These are phyloP conservation scores for Pelargonium myrrhifolium DNA, from an alignment of 441 rosid species.

Conservation along the genomic window DNA sequence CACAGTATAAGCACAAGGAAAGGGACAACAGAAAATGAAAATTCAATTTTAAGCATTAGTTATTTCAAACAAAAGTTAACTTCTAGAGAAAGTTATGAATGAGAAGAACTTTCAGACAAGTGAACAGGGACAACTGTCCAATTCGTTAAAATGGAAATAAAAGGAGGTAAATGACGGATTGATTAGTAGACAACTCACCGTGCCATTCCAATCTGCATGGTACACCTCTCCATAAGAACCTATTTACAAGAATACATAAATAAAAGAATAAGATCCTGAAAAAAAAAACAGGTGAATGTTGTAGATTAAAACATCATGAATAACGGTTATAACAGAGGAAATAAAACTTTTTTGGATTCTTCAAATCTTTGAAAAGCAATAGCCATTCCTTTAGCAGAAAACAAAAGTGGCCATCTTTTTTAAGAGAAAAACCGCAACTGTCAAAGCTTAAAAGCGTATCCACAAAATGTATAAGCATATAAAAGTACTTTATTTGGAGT, in stretches of 20 bases:
- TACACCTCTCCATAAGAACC: slow-evolving; percentile 99
- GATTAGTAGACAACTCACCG: slow-evolving; percentile 47
- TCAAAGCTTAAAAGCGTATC: slow-evolving; percentile 1
- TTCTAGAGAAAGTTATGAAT: too few species aligned
- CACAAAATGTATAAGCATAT: slow-evolving; percentile 6
- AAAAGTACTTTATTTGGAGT: slow-evolving; percentile 3
- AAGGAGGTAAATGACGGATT: not conserved
- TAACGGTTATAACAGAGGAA: not conserved
- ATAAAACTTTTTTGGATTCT: not conserved
- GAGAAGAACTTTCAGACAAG: not conserved
- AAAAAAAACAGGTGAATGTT: not conserved
- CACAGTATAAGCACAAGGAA: too few species aligned
- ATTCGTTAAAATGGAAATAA: not conserved
- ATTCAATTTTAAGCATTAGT: too few species aligned
- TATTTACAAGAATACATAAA: slow-evolving; percentile 29
- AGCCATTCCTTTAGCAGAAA: not conserved
- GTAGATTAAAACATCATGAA: slow-evolving; percentile 7
- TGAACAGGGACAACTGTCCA: slow-evolving; percentile 1
- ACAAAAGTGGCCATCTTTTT: not conserved
- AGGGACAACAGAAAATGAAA: too few species aligned
- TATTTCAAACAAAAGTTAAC: too few species aligned
- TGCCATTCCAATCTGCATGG: slow-evolving; percentile 96
- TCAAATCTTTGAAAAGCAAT: slow-evolving; percentile 7
- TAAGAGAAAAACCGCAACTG: not conserved
- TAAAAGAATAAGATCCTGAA: slow-evolving; percentile 13